Percentiles rank a stretch among this genome's conserved stretches.
Conservation (phyloP, 2,329 filamentous ascomycete species). For the Hypoxylon sp. region DNA sequence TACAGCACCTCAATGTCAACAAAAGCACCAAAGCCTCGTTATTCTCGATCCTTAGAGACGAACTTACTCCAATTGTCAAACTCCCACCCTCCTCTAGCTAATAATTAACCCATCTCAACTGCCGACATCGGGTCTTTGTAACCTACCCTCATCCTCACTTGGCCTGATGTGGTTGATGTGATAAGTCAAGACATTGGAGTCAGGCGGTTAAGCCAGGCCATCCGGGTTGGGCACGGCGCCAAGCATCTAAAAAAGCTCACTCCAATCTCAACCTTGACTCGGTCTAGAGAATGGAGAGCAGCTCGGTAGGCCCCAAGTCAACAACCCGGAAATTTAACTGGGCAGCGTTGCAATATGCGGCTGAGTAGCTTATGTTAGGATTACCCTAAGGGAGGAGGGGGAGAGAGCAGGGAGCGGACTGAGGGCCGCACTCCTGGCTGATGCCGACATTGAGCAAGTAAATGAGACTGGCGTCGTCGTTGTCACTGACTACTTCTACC, state of each 20-base stretch:
- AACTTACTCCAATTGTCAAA: background rate
- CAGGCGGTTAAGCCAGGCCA: constrained; percentile 12
- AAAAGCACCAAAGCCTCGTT: background rate
- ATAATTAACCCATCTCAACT: constrained; percentile 10
- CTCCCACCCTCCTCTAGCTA: background rate
- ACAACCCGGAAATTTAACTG: constrained; percentile 33
- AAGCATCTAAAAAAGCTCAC: constrained; percentile 29
- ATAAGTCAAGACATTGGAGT: constrained; percentile 21
- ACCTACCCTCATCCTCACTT: constrained; percentile 14
- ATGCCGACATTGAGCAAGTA: constrained; percentile 34
- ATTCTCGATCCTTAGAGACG: background rate
- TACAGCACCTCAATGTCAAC: background rate
- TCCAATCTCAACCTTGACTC: constrained; percentile 15
- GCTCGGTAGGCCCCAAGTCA: constrained; percentile 36
- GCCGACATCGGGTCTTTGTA: constrained; percentile 18
- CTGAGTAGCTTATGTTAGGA: constrained; percentile 40
- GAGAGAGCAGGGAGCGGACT: background rate
- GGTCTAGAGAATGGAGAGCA: constrained; percentile 7
- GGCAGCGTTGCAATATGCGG: constrained; percentile 42
- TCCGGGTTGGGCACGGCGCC: constrained; percentile 28
- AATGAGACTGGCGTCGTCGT: constrained; percentile 16
- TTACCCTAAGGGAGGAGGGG: constrained; percentile 12
- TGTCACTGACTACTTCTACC: constrained; percentile 17
- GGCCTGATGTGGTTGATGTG: constrained; percentile 10
- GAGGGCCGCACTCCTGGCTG: constrained; percentile 6